phyloP scores from a whole-genome alignment of 1,284 basidiomycete species.

The Xerocomus tenax region DNA sequence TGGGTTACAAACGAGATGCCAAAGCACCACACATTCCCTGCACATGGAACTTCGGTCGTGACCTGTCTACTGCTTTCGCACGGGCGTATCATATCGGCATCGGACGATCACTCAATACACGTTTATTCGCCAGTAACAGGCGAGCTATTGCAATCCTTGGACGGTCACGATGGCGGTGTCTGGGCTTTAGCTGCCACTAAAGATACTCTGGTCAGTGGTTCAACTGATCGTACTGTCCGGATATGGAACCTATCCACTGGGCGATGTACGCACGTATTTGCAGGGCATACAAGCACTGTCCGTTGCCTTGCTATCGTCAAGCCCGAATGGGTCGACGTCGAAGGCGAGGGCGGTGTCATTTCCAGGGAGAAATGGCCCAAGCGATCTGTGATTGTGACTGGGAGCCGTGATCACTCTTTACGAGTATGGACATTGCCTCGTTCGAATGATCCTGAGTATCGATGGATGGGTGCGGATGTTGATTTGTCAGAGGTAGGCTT shows the following conservation, averaged over 20 bases:
- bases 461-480: constrained; percentile 59
- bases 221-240: constrained; percentile 88
- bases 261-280: constrained; percentile 81
- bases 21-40: constrained; percentile 71
- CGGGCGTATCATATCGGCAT: constrained; percentile 89
- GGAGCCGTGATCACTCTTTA: constrained; percentile 83
- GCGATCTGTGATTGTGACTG: constrained; percentile 83
- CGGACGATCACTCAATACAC: constrained; percentile 89
- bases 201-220: constrained; percentile 85
- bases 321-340: constrained; percentile 70
- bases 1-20: constrained; percentile 71
- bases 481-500: constrained; percentile 60
- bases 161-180: constrained; percentile 90
- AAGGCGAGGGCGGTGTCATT: constrained; percentile 49
- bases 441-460: constrained; percentile 68
- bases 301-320: constrained; percentile 85
- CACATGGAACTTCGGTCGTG: constrained; percentile 83
- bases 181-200: constrained; percentile 85
- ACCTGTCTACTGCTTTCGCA: constrained; percentile 90
- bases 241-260: constrained; percentile 84
- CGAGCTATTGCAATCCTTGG: constrained; percentile 60
- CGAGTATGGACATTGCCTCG: constrained; percentile 85
- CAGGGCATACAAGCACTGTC: constrained; percentile 90
- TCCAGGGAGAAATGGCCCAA: constrained; percentile 75
- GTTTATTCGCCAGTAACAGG: constrained; percentile 82